Conservation (phyloP, 495 filamentous ascomycete genomes). For the Cairneyella variabilis region DNA sequence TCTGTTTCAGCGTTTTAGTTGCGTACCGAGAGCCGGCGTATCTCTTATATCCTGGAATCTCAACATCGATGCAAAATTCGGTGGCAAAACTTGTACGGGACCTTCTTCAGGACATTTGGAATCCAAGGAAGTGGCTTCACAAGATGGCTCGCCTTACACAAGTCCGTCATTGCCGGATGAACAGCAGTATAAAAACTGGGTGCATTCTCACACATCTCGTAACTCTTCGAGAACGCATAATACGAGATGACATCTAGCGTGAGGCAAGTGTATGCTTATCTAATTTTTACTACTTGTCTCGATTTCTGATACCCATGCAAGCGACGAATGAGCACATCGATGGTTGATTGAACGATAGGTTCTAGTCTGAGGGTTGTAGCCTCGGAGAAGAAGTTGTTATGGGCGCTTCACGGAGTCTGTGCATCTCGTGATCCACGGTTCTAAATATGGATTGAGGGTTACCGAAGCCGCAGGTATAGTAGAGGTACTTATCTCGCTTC, state of each 20-base stretch:
- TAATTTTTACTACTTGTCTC: not conserved
- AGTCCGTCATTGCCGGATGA: not conserved
- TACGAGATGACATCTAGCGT: not conserved
- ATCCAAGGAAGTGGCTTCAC: not conserved
- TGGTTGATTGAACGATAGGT: slow-evolving; percentile 38
- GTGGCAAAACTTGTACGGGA: not conserved
- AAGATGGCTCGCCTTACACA: not conserved
- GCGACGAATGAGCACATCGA: slow-evolving; percentile 8
- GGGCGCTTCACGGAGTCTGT: slow-evolving; percentile 32
- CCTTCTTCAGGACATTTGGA: not conserved
- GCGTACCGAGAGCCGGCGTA: not conserved
- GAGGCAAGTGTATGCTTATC: not conserved
- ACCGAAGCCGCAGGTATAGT: not conserved
- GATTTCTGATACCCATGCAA: not conserved
- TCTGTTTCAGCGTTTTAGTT: not conserved
- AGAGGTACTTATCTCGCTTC: slow-evolving; percentile 1
- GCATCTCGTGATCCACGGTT: slow-evolving; percentile 40
- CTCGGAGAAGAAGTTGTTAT: slow-evolving; percentile 48
- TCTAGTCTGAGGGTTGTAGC: slow-evolving; percentile 35
- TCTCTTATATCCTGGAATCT: not conserved
- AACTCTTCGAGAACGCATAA: not conserved
- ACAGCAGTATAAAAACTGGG: not conserved
- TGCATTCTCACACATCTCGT: not conserved
- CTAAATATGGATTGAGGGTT: slow-evolving; percentile 31
- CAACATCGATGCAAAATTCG: not conserved